Conservation (phyloP, 1,284 basidiomycete genomes). For the Acaromyces ingoldii region DNA sequence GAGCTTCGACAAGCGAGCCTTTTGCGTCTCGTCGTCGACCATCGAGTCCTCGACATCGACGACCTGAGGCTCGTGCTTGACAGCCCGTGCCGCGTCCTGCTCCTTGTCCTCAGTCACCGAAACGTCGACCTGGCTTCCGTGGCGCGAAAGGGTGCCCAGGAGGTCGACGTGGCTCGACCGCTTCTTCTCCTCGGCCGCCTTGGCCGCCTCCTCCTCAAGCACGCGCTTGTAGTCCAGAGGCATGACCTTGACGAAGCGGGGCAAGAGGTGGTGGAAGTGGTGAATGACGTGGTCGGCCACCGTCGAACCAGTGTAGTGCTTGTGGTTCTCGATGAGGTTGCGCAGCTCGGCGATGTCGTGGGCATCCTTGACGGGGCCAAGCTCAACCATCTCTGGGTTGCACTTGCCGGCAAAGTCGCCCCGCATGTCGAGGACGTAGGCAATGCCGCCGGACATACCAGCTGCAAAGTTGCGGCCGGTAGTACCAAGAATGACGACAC, state of each 20-base stretch:
- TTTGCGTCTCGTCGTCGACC: conserved; percentile 46
- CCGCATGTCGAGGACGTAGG: conserved; percentile 48
- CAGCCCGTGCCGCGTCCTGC: conserved; percentile 24
- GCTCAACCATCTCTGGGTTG: conserved; percentile 48
- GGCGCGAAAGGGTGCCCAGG: conserved; percentile 45
- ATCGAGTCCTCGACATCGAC: conserved; percentile 48
- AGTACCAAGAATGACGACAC: conserved; percentile 35
- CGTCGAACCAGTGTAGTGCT: conserved; percentile 46
- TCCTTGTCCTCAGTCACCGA: conserved; percentile 24
- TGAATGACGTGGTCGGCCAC: conserved; percentile 44
- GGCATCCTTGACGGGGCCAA: conserved; percentile 41
- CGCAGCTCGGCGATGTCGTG: conserved; percentile 48
- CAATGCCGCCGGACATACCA: conserved; percentile 45
- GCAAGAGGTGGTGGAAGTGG: conserved; percentile 46
- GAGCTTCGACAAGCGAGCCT: conserved; percentile 41
- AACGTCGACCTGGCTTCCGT: conserved; percentile 43
- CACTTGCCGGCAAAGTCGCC: conserved; percentile 41
- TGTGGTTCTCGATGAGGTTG: conserved; percentile 49
- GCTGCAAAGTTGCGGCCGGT: conserved; percentile 42
- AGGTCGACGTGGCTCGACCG: conserved; percentile 48
- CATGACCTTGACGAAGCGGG: conserved; percentile 48
- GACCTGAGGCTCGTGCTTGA: conserved; percentile 37
- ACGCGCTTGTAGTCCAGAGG: conserved; percentile 48
- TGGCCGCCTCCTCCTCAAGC: conserved; percentile 47
- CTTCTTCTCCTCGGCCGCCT: conserved; percentile 49